Percentiles rank a stretch among this genome's conserved stretches.
These are phyloP conservation scores for Aspergillus ochraceus DNA, from an alignment of 2,329 filamentous ascomycete genomes.

Conservation along the genomic window DNA sequence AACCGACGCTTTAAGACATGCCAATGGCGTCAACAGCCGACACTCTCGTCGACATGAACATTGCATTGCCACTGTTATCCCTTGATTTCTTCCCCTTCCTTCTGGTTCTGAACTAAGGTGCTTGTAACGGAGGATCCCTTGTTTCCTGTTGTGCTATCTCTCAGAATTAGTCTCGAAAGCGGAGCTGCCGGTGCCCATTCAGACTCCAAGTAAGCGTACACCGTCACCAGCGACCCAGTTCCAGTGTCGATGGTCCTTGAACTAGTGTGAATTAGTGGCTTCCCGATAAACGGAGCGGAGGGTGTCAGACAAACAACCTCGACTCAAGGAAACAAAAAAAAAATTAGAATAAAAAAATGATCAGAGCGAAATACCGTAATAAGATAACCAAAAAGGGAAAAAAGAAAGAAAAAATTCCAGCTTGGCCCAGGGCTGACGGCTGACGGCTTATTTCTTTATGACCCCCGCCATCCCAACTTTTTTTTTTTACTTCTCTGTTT, in stretches of 20 bases:
- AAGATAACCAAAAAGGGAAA: neutral
- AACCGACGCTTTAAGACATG: neutral
- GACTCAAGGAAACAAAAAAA: neutral
- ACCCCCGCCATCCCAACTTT: neutral
- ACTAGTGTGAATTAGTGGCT: neutral
- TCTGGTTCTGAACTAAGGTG: neutral
- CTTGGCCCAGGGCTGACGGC: neutral
- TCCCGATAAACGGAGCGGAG: neutral
- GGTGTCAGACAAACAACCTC: neutral
- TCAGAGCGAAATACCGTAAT: no score
- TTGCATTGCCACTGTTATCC: neutral
- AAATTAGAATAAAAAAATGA: neutral
- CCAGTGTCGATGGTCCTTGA: neutral
- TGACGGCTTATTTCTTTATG: neutral
- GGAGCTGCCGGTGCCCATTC: neutral
- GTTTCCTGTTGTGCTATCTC: neutral
- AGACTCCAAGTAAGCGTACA: neutral
- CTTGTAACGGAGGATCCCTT: neutral
- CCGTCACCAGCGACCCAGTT: neutral
- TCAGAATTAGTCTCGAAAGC: neutral
- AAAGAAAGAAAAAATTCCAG: neutral
- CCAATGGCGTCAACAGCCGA: no score
- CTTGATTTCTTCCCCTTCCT: neutral
- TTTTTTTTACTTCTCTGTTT: neutral
- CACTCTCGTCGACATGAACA: neutral